Evolutionary conservation across 2,329 filamentous ascomycete genomes (phyloP).

Genomic region (Zasmidium citrigriseum): DNA sequence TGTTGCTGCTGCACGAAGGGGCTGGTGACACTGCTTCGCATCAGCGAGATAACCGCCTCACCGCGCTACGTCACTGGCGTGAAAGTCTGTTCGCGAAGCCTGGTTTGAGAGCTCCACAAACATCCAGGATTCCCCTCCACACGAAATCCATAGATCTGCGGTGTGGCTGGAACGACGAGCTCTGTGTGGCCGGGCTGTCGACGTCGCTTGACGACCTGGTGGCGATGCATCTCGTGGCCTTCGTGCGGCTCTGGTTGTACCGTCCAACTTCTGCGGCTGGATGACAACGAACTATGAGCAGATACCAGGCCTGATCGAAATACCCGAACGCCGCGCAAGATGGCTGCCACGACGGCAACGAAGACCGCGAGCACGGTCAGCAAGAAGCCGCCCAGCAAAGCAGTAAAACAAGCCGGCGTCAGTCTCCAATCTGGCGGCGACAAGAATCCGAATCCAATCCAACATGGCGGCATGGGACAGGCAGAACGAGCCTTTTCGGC

Average conservation of each 20-base stretch:
- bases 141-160: neutral
- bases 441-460: slow-evolving; percentile 40
- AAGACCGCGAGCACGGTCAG: neutral
- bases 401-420: slow-evolving; percentile 39
- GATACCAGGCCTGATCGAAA: neutral
- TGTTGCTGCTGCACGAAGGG: neutral
- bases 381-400: slow-evolving; percentile 9
- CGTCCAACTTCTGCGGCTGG: neutral
- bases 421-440: slow-evolving; percentile 43
- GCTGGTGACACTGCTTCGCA: neutral
- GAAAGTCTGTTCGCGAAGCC: neutral
- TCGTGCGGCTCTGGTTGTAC: neutral
- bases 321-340: neutral
- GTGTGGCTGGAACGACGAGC: neutral
- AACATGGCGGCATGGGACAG: slow-evolving; percentile 50
- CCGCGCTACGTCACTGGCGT: neutral
- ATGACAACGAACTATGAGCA: neutral
- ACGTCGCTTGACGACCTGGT: neutral
- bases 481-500: slow-evolving; percentile 53
- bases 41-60: neutral
- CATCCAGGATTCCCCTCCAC: neutral
- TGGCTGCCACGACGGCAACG: slow-evolving; percentile 5
- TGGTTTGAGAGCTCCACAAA: neutral
- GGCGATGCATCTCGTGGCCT: neutral
- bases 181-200: neutral